Conservation (phyloP, 2,329 filamentous ascomycete species). For the Huntiella moniliformis region DNA sequence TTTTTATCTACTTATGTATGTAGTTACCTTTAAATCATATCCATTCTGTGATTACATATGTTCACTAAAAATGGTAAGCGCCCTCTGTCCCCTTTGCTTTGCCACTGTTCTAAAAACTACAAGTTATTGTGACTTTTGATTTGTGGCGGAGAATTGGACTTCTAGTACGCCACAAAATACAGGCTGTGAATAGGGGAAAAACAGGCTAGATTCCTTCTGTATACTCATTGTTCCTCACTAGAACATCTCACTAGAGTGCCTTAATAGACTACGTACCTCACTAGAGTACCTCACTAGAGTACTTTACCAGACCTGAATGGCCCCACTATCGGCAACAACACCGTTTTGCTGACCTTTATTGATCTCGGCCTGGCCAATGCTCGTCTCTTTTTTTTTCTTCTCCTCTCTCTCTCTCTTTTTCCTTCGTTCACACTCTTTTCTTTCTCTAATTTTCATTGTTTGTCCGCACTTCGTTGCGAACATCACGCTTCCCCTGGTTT, state of each 20-base stretch:
- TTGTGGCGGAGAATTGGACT: neutral
- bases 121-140: neutral
- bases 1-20: neutral
- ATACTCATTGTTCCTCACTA: neutral
- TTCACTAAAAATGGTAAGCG: too few relatives aligned
- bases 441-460: slow-evolving; percentile 3
- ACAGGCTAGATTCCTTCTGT: neutral
- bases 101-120: neutral
- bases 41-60: too few relatives aligned
- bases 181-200: neutral
- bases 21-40: neutral
- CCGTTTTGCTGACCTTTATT: neutral
- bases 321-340: too few relatives aligned
- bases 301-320: neutral
- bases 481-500: slow-evolving; percentile 1
- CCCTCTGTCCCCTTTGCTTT: too few relatives aligned
- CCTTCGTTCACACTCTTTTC: neutral
- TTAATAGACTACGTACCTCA: neutral
- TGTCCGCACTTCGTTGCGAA: slow-evolving; percentile 3
- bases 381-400: neutral
- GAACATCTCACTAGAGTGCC: neutral
- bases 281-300: neutral
- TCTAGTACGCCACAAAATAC: neutral
- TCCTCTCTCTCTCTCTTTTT: neutral
- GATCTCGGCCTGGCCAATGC: neutral